These are phyloP conservation scores for Nicotiana otophora DNA, from an alignment of 257 asterid species.

Conservation along the genomic window DNA sequence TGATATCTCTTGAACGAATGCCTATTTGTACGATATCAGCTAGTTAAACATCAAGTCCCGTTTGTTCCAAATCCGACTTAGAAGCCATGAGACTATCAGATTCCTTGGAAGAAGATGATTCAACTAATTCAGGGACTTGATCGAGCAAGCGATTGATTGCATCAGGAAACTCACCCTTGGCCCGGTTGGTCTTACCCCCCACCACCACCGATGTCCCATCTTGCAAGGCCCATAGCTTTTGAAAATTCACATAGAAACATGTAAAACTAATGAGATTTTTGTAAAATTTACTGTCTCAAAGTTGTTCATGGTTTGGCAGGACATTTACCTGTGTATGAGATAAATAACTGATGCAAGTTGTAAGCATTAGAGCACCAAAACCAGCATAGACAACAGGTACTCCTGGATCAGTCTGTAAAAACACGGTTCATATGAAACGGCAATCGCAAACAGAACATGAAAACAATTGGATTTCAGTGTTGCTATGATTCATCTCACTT, in stretches of 20 bases:
- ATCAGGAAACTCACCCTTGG: constrained; percentile 82
- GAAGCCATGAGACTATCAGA: constrained; percentile 29
- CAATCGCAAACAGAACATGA: neutral
- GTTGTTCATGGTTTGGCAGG: neutral
- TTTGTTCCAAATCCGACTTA: neutral
- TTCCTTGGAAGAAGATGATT: constrained; percentile 38
- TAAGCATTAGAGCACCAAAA: constrained; percentile 92
- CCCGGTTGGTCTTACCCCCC: constrained; percentile 93
- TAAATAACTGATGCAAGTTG: constrained; percentile 85
- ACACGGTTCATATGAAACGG: neutral
- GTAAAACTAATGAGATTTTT: neutral
- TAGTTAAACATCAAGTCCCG: neutral
- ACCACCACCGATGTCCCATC: constrained; percentile 82
- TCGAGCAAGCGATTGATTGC: constrained; percentile 75
- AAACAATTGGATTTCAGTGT: neutral
- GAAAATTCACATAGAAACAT: neutral
- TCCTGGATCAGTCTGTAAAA: constrained; percentile 58
- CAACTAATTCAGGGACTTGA: constrained; percentile 82
- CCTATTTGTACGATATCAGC: neutral
- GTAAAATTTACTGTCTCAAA: neutral
- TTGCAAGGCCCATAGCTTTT: constrained; percentile 91
- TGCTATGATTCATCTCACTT: neutral
- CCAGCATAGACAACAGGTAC: constrained; percentile 93
- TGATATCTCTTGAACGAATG: neutral
- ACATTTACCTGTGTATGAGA: constrained; percentile 80